Evolutionary conservation across 441 rosid genomes (phyloP).

Genomic region (Gossypium schwendimanii): DNA sequence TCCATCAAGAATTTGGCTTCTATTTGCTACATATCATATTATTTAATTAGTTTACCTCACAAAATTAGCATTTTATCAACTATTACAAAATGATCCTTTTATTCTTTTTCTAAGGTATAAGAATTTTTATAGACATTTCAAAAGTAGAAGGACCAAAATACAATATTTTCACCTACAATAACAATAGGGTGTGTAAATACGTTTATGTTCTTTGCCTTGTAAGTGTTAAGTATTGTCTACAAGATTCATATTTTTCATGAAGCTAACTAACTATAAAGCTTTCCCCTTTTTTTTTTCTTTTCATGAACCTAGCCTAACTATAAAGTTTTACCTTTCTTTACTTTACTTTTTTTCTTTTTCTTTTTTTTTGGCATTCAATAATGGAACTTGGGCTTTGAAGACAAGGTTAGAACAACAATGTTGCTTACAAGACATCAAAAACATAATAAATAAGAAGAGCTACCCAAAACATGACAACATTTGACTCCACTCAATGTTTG

Average conservation of each 20-base stretch:
- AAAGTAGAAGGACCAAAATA: too few relatives aligned
- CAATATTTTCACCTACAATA: too few relatives aligned
- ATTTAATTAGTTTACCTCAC: too few relatives aligned
- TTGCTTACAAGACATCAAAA: constrained; percentile 22
- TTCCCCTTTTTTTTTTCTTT: background rate
- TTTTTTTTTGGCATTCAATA: background rate
- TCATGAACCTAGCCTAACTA: background rate
- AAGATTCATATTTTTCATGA: background rate
- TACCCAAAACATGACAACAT: background rate
- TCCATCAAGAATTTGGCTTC: background rate
- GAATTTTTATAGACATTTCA: too few relatives aligned
- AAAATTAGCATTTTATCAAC: too few relatives aligned
- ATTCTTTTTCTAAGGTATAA: too few relatives aligned
- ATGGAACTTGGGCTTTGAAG: constrained; percentile 11
- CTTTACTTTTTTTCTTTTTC: background rate
- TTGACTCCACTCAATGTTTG: constrained; percentile 6
- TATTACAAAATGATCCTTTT: too few relatives aligned
- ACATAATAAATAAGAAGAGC: background rate
- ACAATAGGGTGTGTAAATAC: too few relatives aligned
- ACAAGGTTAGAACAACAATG: constrained; percentile 4
- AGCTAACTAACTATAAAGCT: too few relatives aligned
- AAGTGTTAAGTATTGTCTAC: background rate
- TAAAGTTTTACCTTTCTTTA: background rate
- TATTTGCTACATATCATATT: too few relatives aligned
- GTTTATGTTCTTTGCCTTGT: background rate